phyloP scores from a whole-genome alignment of 345 rosid genomes.

The Mallotus nudiflorus region DNA sequence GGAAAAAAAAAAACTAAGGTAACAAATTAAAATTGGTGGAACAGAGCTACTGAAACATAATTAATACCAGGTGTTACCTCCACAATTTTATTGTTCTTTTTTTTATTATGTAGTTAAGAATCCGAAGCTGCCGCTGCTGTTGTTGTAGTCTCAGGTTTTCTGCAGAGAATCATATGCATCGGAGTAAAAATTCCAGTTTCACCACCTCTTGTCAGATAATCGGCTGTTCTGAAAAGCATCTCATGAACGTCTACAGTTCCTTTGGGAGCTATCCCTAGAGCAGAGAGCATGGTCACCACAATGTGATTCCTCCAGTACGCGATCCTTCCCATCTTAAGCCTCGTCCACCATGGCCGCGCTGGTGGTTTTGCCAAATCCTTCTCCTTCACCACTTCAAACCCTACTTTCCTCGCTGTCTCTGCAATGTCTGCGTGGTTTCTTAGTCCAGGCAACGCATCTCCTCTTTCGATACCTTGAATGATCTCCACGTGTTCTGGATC shows the following conservation, averaged over 20 bases:
- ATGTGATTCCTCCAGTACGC: conserved; percentile 98
- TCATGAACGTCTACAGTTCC: conserved; percentile 96
- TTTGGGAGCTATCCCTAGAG: conserved; percentile 79
- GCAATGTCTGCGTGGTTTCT: conserved; percentile 62
- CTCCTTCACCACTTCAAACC: conserved; percentile 83
- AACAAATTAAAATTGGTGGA: background rate
- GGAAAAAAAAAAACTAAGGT: conserved; percentile 13
- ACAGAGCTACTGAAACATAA: conserved; percentile 7
- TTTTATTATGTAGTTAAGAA: conserved; percentile 22
- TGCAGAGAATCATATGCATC: conserved; percentile 94
- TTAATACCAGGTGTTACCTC: conserved; percentile 7
- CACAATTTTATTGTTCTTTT: background rate
- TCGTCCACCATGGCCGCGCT: conserved; percentile 81
- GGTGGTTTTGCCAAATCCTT: conserved; percentile 83
- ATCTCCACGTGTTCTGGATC: conserved; percentile 66
- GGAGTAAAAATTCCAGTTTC: conserved; percentile 89
- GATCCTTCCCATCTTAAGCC: conserved; percentile 82
- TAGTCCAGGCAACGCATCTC: conserved; percentile 85
- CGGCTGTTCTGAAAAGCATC: conserved; percentile 86
- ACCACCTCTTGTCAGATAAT: conserved; percentile 75
- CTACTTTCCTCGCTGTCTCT: conserved; percentile 62
- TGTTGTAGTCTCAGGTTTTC: conserved; percentile 77
- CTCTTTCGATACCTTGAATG: conserved; percentile 89
- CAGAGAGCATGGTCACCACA: conserved; percentile 63
- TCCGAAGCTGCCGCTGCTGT: conserved; percentile 7